phyloP scores from a whole-genome alignment of 768 basidiomycete species.

The Galerina marginata region DNA sequence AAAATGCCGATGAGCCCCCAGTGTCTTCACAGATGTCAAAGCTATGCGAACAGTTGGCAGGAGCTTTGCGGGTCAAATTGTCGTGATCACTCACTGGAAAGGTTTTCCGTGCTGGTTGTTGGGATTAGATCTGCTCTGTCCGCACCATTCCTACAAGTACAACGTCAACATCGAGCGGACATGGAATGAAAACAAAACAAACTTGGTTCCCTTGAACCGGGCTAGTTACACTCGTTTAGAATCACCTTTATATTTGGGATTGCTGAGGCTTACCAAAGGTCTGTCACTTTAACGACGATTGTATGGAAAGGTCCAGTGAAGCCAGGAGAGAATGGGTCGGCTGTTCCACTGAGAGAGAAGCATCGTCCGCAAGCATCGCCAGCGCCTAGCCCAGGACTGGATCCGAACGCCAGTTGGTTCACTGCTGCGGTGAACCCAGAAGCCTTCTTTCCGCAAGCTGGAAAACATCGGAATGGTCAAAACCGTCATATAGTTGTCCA shows the following conservation, averaged over 20 bases:
- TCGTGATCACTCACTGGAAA: conserved; percentile 50
- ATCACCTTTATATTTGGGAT: background rate
- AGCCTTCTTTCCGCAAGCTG: conserved; percentile 59
- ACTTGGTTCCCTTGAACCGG: conserved; percentile 53
- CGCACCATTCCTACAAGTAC: conserved; percentile 52
- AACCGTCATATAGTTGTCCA: background rate
- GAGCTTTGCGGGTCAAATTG: background rate
- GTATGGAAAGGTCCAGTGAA: conserved; percentile 56
- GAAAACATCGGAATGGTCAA: background rate
- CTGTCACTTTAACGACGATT: conserved; percentile 59
- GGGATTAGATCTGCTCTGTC: conserved; percentile 47
- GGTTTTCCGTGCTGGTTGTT: conserved; percentile 48
- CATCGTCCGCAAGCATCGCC: conserved; percentile 70
- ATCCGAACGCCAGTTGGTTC: conserved; percentile 61
- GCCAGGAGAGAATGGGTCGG: conserved; percentile 57
- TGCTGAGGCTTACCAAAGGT: conserved; percentile 40
- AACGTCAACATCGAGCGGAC: background rate
- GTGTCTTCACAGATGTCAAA: conserved; percentile 69
- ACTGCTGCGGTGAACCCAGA: conserved; percentile 61
- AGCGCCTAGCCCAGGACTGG: conserved; percentile 51
- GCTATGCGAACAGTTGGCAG: conserved; percentile 33
- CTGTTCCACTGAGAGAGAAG: conserved; percentile 54
- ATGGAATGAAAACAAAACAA: background rate
- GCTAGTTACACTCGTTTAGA: conserved; percentile 26
- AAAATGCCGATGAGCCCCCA: conserved; percentile 56